Evolutionary conservation across 2,329 filamentous ascomycete genomes (phyloP).

Genomic region (Alternaria atra): DNA sequence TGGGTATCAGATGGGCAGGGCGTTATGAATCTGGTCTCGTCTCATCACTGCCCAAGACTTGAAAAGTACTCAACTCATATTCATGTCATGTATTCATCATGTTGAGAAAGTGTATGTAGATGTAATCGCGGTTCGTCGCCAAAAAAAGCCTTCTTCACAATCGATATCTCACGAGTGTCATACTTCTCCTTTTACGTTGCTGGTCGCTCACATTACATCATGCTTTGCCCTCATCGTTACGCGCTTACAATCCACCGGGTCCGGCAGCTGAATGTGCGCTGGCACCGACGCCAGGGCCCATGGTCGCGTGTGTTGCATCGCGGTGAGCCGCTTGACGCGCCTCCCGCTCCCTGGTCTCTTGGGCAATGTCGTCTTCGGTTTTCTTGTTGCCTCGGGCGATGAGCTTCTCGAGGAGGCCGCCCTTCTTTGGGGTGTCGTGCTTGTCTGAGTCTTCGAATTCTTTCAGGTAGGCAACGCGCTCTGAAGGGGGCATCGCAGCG

Average conservation of each 20-base stretch:
- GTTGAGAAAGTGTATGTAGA: constrained; percentile 5
- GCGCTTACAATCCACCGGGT: constrained; percentile 19
- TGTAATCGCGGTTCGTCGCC: constrained; percentile 10
- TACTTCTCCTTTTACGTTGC: neutral
- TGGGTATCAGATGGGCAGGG: neutral
- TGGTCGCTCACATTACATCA: neutral
- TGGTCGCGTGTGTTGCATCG: constrained; percentile 21
- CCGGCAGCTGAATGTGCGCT: constrained; percentile 28
- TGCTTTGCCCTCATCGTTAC: neutral
- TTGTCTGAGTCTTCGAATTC: constrained; percentile 49
- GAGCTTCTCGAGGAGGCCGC: constrained; percentile 44
- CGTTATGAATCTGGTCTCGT: neutral
- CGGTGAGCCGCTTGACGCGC: constrained; percentile 20
- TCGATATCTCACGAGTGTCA: neutral
- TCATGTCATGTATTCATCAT: constrained; percentile 14
- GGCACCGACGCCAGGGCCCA: constrained; percentile 26
- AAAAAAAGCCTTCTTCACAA: constrained; percentile 9
- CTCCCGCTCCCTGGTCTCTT: constrained; percentile 36
- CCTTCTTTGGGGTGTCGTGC: constrained; percentile 43
- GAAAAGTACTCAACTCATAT: neutral
- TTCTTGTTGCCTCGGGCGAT: constrained; percentile 48
- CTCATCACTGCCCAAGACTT: neutral
- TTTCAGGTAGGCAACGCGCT: constrained; percentile 47
- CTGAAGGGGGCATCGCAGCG: constrained; percentile 42
- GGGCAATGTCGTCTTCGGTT: constrained; percentile 45